Base-by-base conservation (phyloP, 495 filamentous ascomycete genomes). In the Hamigera avellanea region DNA sequence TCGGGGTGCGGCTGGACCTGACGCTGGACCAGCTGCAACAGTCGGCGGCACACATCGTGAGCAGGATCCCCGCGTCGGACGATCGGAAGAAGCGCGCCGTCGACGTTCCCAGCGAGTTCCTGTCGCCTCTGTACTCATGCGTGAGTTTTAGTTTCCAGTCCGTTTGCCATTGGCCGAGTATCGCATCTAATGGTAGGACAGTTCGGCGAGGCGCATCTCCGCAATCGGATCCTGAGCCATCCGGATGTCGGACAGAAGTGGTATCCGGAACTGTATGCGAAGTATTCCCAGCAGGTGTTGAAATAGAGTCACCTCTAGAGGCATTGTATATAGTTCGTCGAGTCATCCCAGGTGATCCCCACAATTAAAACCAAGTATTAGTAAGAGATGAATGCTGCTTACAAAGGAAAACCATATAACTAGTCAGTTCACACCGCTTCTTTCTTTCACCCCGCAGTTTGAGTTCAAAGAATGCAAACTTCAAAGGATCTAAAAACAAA, bases 191-290 rank as follows among this genome's bases (percentile, higher is more conserved):
- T 48, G 13, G 44, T 36, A 14, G 27, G 21, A 3, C 29, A 69
- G 59, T 64, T 70, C 26, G 64, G 66, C 1, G 66, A 70, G 45
- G 66, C 66, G 14, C 62, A 67, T 28, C 43, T 70, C 46, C 69
- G 79, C 54, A 95, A 95, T 59, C 64, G 87, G n/a, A 73, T 95
- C 37, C 81, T 86, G 62, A 85, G 81, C 44, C 88, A 95, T 61
- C 80, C 80, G 2, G 88, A 95, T 55, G 88, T 95, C 1, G 87
- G 84, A 1, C 82, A 83, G 63, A 64, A 74, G 50, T 93, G 85
- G 81, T 88, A 86, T 54, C 81, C 81, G 0, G 78, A 86, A 17
- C 65, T 88, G 16, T 60, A 83, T 35, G 54, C 42, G n/a, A 54
- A 52, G 21, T 66, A 64, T 37, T 59, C 60, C 3, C 37, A 45